Evolutionary conservation across 164 flowering plant species (phyloP).

Genomic region (Akebia trifoliata): DNA sequence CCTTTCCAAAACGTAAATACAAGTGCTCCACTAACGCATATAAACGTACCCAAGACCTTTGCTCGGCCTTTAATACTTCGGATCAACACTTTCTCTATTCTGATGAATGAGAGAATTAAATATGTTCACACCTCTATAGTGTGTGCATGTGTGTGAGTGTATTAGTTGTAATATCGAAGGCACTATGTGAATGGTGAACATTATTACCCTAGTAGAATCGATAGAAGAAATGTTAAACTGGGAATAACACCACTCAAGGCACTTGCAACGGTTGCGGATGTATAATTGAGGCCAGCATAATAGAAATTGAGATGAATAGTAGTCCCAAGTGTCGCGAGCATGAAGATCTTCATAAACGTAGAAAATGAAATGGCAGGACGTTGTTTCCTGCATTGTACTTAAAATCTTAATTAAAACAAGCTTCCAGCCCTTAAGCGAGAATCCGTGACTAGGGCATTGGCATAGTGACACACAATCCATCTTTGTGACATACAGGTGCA

Average conservation of each 20-base stretch:
- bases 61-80: conserved; percentile 25
- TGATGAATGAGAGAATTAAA: conserved; percentile 6
- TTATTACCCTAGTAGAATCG: conserved; percentile 29
- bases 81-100: conserved; percentile 38
- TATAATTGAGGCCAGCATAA: conserved; percentile 30
- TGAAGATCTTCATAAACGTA: conserved; percentile 27
- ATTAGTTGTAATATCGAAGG: too few relatives aligned
- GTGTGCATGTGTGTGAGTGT: background rate
- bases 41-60: conserved; percentile 35
- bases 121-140: background rate
- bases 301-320: conserved; percentile 37
- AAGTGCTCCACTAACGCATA: conserved; percentile 38
- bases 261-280: conserved; percentile 41
- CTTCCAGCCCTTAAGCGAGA: too few relatives aligned
- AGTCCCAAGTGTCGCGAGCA: conserved; percentile 33
- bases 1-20: conserved; percentile 46
- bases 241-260: conserved; percentile 35
- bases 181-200: background rate
- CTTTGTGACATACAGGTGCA: too few relatives aligned
- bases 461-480: too few relatives aligned
- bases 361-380: conserved; percentile 27
- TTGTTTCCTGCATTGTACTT: conserved; percentile 23
- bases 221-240: conserved; percentile 34
- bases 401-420: too few relatives aligned
- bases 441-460: too few relatives aligned